These are phyloP conservation scores for Alternaria sp. DNA, from an alignment of 2,329 filamentous ascomycete species.

Conservation along the genomic window DNA sequence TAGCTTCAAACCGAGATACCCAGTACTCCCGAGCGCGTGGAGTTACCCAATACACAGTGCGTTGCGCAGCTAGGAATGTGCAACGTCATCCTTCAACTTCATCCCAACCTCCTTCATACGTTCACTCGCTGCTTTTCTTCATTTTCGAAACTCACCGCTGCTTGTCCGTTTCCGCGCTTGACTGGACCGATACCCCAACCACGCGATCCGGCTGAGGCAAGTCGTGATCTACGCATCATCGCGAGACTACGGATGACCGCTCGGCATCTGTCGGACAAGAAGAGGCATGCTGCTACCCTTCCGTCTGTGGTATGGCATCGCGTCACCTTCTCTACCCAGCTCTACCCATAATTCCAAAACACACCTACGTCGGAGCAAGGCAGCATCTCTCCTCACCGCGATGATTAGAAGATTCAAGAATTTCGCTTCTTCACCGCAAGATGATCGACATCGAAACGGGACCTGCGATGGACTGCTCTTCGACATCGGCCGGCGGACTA, in stretches of 20 bases:
- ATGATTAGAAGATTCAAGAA: conserved; percentile 26
- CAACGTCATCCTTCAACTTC: conserved; percentile 7
- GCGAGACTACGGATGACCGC: conserved; percentile 8
- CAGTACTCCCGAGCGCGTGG: conserved; percentile 21
- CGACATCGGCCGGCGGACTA: conserved; percentile 24
- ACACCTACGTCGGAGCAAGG: conserved; percentile 30
- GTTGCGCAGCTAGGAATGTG: conserved; percentile 7
- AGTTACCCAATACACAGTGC: conserved; percentile 19
- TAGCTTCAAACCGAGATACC: conserved; percentile 32
- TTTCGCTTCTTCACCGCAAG: conserved; percentile 32
- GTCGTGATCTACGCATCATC: conserved; percentile 14
- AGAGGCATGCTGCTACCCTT: conserved; percentile 31
- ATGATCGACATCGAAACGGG: conserved; percentile 28
- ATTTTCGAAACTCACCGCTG: conserved; percentile 8
- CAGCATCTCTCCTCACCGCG: conserved; percentile 17
- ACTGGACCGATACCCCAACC: conserved; percentile 10
- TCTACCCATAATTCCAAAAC: conserved; percentile 28
- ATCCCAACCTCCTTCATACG: conserved; percentile 1
- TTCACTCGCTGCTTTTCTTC: conserved; percentile 11
- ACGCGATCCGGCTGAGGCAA: conserved; percentile 4
- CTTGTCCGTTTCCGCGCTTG: conserved; percentile 5
- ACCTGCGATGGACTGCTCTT: conserved; percentile 31
- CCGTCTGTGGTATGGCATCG: conserved; percentile 25
- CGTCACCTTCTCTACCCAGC: conserved; percentile 14
- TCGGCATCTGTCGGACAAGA: conserved; percentile 26